Conservation (phyloP, 2,329 filamentous ascomycete genomes). For the Neopestalotiopsis rosae region DNA sequence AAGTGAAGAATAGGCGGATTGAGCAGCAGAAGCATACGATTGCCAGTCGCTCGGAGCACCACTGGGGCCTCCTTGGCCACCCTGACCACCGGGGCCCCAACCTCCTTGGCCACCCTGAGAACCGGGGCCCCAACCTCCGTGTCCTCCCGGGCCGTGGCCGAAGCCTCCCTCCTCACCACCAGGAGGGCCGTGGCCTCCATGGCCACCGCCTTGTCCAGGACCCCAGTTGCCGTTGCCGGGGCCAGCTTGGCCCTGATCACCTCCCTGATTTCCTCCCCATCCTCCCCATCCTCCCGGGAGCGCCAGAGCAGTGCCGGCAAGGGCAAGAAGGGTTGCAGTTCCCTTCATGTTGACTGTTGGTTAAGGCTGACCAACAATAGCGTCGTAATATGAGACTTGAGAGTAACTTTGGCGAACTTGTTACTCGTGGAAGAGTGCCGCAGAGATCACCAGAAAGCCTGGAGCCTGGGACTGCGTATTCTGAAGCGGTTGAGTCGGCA, state of each 20-base stretch:
- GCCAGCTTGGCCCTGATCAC: neutral
- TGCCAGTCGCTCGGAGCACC: neutral
- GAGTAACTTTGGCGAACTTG: conserved; percentile 40
- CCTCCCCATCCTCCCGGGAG: neutral
- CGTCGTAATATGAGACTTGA: conserved; percentile 21
- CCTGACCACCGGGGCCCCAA: neutral
- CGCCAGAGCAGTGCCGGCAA: conserved; percentile 33
- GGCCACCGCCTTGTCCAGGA: neutral
- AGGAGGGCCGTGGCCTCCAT: neutral
- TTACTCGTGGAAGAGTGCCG: conserved; percentile 27
- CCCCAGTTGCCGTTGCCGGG: neutral
- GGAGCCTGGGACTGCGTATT: conserved; percentile 1
- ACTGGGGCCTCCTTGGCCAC: neutral
- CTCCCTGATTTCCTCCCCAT: neutral
- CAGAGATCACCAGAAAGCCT: conserved; percentile 9
- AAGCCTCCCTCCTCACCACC: neutral
- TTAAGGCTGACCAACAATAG: conserved; percentile 15
- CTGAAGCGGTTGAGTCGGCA: conserved; percentile 20
- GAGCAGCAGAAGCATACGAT: neutral
- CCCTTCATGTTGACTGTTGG: conserved; percentile 33
- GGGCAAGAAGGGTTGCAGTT: conserved; percentile 29
- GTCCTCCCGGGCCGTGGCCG: neutral
- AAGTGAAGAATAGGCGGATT: neutral
- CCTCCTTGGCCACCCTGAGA: neutral
- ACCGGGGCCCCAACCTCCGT: neutral